Percentiles rank a stretch among this genome's conserved stretches.
Conservation (phyloP, 75 land plant species). For the Cunninghamia lanceolata region DNA sequence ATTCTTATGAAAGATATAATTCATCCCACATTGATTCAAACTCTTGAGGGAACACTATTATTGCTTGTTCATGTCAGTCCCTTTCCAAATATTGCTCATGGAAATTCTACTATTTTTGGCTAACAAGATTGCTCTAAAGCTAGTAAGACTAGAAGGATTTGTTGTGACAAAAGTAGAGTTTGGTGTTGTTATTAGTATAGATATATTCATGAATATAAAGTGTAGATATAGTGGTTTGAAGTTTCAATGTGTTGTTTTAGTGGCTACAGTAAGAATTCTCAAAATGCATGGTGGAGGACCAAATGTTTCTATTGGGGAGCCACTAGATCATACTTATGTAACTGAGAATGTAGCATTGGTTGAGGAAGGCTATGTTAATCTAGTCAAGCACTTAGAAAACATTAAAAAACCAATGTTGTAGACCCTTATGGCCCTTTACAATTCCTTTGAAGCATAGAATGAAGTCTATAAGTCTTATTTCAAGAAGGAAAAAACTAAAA, state of each 20-base stretch:
- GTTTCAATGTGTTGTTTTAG: conserved; percentile 95
- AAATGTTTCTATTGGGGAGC: conserved; percentile 85
- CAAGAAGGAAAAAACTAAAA: too few species aligned
- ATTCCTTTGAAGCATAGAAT: too few species aligned
- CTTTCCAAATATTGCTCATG: conserved; percentile 99
- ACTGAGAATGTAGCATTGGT: conserved; percentile 82
- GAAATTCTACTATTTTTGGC: conserved; percentile 95
- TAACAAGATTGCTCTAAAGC: conserved; percentile 90
- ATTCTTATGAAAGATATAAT: conserved; percentile 97
- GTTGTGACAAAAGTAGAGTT: conserved; percentile 97
- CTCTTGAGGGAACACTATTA: conserved; percentile 97
- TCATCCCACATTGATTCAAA: conserved; percentile 93
- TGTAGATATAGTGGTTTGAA: conserved; percentile 86
- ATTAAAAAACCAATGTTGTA: too few species aligned
- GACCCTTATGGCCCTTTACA: too few species aligned
- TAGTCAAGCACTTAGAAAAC: conserved; percentile 80
- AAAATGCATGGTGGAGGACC: conserved; percentile 99
- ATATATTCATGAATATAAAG: conserved; percentile 95
- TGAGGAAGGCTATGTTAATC: conserved; percentile 76
- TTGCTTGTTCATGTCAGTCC: conserved; percentile 97
- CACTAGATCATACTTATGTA: conserved; percentile 81
- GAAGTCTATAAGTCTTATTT: too few species aligned
- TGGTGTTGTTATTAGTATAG: conserved; percentile 93
- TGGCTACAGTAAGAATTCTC: conserved; percentile 92
- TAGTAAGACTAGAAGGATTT: conserved; percentile 88